Conservation (phyloP, 768 basidiomycete genomes). For the Russula vinacea region DNA sequence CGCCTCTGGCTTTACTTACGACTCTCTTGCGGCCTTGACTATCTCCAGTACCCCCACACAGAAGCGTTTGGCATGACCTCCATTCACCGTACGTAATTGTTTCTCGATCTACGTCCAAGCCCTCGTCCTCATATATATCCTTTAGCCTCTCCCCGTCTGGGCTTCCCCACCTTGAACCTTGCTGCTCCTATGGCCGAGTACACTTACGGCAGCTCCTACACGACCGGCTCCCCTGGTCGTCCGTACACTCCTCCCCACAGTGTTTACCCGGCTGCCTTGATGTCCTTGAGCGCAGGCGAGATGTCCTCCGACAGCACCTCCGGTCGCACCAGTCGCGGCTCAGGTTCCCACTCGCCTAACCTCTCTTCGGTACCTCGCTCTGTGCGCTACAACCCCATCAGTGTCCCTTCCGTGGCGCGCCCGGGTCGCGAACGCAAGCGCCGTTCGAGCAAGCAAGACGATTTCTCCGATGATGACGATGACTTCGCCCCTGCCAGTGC, state of each 20-base stretch:
- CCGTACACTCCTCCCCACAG: slow-evolving; percentile 68
- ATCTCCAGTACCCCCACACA: slow-evolving; percentile 69
- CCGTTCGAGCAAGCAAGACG: slow-evolving; percentile 47
- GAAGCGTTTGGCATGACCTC: slow-evolving; percentile 53
- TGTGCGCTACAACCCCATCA: slow-evolving; percentile 76
- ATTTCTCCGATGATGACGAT: slow-evolving; percentile 72
- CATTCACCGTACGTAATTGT: slow-evolving; percentile 55
- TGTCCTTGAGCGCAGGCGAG: slow-evolving; percentile 67
- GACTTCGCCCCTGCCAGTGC: slow-evolving; percentile 60
- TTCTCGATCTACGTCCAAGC: slow-evolving; percentile 4
- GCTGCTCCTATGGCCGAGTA: slow-evolving; percentile 57
- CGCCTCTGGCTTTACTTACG: slow-evolving; percentile 42
- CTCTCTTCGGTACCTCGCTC: slow-evolving; percentile 66
- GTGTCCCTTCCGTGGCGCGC: slow-evolving; percentile 45
- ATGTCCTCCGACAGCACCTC: slow-evolving; percentile 71
- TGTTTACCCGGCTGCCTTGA: slow-evolving; percentile 71
- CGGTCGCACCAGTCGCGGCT: slow-evolving; percentile 63
- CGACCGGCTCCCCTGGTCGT: slow-evolving; percentile 51
- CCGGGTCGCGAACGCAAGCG: slow-evolving; percentile 46
- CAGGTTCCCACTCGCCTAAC: slow-evolving; percentile 55
- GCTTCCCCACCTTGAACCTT: slow-evolving; percentile 61
- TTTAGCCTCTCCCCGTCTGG: slow-evolving; percentile 52
- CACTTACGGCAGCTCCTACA: slow-evolving; percentile 56
- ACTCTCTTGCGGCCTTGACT: slow-evolving; percentile 49
- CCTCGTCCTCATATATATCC: slow-evolving; percentile 26